Conservation (phyloP, 345 rosid genomes). For the Eucalyptus cloeziana region DNA sequence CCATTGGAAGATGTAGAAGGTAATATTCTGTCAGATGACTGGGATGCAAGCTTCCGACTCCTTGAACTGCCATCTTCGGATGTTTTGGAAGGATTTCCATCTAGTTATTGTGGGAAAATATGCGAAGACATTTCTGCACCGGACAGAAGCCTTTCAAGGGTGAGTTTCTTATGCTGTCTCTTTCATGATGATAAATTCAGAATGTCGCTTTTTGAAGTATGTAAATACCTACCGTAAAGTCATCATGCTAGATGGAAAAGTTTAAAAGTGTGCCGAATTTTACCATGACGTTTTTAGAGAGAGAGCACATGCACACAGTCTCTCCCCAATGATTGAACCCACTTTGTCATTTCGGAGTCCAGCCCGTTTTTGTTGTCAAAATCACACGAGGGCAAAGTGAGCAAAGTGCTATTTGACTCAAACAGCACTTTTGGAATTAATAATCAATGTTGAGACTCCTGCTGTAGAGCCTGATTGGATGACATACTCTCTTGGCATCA, state of each 20-base stretch:
- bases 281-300: not conserved
- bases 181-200: not conserved
- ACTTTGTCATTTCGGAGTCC: not conserved
- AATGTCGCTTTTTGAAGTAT: not conserved
- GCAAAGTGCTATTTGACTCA: not conserved
- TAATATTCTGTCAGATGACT: constrained; percentile 26
- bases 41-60: constrained; percentile 49
- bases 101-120: constrained; percentile 14
- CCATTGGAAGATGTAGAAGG: constrained; percentile 54
- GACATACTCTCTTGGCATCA: not conserved
- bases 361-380: not conserved
- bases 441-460: not conserved
- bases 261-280: not conserved
- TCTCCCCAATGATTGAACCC: not conserved
- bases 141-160: constrained; percentile 11
- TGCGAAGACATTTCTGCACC: constrained; percentile 3
- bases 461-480: not conserved
- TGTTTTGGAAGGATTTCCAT: constrained; percentile 29
- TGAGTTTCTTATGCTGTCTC: constrained; percentile 16
- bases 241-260: not conserved
- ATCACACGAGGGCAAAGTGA: not conserved
- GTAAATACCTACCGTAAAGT: not conserved
- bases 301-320: not conserved
- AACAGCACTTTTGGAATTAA: not conserved
- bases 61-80: constrained; percentile 60